These are phyloP conservation scores for Hypoxylon sp. DNA, from an alignment of 2,329 filamentous ascomycete species.

Conservation along the genomic window DNA sequence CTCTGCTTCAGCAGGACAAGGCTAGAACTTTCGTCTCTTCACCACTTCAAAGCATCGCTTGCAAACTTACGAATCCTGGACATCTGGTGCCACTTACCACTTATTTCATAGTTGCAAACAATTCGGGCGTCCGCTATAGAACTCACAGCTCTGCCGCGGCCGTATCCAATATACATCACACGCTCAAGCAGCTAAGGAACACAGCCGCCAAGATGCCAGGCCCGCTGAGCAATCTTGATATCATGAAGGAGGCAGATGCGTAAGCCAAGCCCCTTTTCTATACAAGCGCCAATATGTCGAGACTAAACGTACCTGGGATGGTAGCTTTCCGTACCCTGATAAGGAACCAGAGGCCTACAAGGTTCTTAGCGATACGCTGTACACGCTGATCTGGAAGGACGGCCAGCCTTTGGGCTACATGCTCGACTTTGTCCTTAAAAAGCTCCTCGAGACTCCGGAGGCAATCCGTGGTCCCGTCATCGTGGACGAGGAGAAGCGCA, in stretches of 20 bases:
- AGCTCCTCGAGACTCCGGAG: constrained; percentile 62
- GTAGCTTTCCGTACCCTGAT: constrained; percentile 83
- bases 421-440: constrained; percentile 62
- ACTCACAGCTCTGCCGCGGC: constrained; percentile 20
- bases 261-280: constrained; percentile 52
- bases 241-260: constrained; percentile 67
- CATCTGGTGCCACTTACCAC: background rate
- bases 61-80: background rate
- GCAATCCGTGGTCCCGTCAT: constrained; percentile 69
- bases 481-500: constrained; percentile 70
- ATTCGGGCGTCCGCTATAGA: background rate
- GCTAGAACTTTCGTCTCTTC: background rate
- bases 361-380: constrained; percentile 70
- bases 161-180: constrained; percentile 32
- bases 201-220: constrained; percentile 43
- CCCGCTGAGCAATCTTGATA: constrained; percentile 60
- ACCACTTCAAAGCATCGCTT: background rate
- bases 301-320: constrained; percentile 2
- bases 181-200: constrained; percentile 18
- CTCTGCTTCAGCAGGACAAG: background rate
- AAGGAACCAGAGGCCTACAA: constrained; percentile 68
- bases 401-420: constrained; percentile 68
- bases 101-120: background rate
- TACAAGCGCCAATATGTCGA: background rate
- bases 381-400: constrained; percentile 73